Evolutionary conservation across 805 yeast genomes (phyloP).

Genomic region (Cyberlindnera mrakii): DNA sequence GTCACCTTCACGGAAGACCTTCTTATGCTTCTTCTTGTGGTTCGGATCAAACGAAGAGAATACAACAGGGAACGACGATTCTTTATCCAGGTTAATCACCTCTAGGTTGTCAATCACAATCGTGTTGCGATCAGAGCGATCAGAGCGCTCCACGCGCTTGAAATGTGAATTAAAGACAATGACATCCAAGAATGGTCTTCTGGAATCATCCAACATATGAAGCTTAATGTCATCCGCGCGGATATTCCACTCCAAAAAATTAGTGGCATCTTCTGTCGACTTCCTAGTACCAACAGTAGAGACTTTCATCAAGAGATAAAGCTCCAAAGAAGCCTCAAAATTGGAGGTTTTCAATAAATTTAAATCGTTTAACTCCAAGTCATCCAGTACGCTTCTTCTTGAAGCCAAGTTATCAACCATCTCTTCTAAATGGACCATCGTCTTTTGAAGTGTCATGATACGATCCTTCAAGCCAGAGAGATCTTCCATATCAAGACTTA

Average conservation of each 20-base stretch:
- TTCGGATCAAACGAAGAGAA: conserved; percentile 41
- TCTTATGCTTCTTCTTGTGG: conserved; percentile 9
- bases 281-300: conserved; percentile 29
- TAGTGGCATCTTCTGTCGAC: conserved; percentile 23
- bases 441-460: conserved; percentile 43
- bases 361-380: conserved; percentile 40
- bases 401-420: conserved; percentile 43
- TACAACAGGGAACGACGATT: conserved; percentile 64
- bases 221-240: conserved; percentile 64
- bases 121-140: conserved; percentile 61
- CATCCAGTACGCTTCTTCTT: conserved; percentile 43
- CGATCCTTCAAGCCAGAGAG: conserved; percentile 41
- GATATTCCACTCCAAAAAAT: conserved; percentile 53
- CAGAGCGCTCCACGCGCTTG: conserved; percentile 53
- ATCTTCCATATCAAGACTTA: conserved; percentile 68
- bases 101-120: conserved; percentile 57
- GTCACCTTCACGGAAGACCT: conserved; percentile 14
- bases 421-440: conserved; percentile 33
- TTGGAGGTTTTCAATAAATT: conserved; percentile 33
- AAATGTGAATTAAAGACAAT: conserved; percentile 58
- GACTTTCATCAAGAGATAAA: conserved; percentile 40
- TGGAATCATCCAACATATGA: conserved; percentile 56
- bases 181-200: conserved; percentile 65
- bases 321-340: conserved; percentile 32
- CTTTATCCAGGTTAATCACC: conserved; percentile 56